Base-by-base conservation (phyloP, 176 grass and related monocot species). In the Musa beccarii region DNA sequence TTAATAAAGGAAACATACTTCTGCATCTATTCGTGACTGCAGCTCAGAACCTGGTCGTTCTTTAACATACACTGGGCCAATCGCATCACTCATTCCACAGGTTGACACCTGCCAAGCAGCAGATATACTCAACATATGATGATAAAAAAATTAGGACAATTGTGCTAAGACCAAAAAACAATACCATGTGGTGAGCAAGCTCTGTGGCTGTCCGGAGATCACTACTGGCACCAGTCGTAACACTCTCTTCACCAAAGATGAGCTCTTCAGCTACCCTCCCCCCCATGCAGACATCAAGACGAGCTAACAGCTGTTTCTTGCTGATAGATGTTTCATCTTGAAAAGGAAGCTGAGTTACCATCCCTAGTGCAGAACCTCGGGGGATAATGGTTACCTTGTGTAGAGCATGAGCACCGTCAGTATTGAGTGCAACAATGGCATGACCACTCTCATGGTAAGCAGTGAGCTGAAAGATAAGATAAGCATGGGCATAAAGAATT, bases 361-460 rank as follows among this genome's bases (percentile, higher is more conserved):
- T 99, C 79, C 96, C 96, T 63, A 99, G 84, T 9, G 91, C 96
- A 71, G 90, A 89, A 62, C 96, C 96, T 72, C 90, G 96, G 70
- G 91, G 96, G 68, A 99, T 86, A 74, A 99, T 99, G 63, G 96
- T 99, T 43, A 91, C 96, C 79, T 99, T 99, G 73, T 99, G 96
- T 79, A 99, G 86, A 24, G 90, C 91, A 72, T 99, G 91, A 70
- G 96, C 88, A 59, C 91, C 91, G 49, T 87, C 64, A 50, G 96
- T 99, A 82, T 99, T 99, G 22, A 99, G 83, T 54, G 96, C 96
- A 79, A 99, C 96, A 87, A 99, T 87, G 20, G 96, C 96, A 77
- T 99, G 96, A 59, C 96, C 96, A 83, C 96, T 95, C 80, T 99
- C 96, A 91, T 99, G 96, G 84, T 99, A 99, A 8, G 96, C 91